Evolutionary conservation across 805 yeast species (phyloP).

Genomic region (Kazachstania bromeliacearum): DNA sequence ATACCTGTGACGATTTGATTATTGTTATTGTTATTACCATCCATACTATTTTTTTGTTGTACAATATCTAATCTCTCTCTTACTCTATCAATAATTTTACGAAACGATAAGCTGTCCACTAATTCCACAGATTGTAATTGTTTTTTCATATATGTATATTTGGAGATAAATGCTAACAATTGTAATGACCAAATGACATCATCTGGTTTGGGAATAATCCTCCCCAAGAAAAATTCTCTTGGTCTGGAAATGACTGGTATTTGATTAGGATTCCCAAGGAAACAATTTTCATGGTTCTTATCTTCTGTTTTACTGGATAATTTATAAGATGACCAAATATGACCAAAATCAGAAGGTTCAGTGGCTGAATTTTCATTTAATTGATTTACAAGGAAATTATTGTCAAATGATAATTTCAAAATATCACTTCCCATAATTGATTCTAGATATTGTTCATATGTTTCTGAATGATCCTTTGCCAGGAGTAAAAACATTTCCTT

Average conservation of each 20-base stretch:
- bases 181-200: constrained; percentile 93
- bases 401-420: constrained; percentile 10
- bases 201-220: constrained; percentile 82
- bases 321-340: constrained; percentile 14
- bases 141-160: constrained; percentile 72
- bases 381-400: constrained; percentile 2
- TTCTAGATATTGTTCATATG: constrained; percentile 14
- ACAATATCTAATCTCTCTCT: constrained; percentile 7
- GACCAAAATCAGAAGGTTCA: constrained; percentile 19
- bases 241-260: constrained; percentile 33
- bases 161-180: constrained; percentile 83
- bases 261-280: constrained; percentile 12
- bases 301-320: constrained; percentile 1
- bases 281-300: constrained; percentile 6
- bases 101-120: constrained; percentile 56
- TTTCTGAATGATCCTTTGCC: constrained; percentile 12
- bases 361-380: constrained; percentile 11
- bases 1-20: background rate
- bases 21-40: background rate
- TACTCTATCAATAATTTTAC: constrained; percentile 27
- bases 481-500: constrained; percentile 12
- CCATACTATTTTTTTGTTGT: background rate
- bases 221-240: constrained; percentile 52
- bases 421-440: constrained; percentile 14
- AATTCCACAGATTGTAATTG: constrained; percentile 66